A percentile compares a stretch with the other conserved stretches of the same genome.
These are phyloP conservation scores for Neocucurbitaria cava DNA, from an alignment of 2,329 filamentous ascomycete species.

Conservation along the genomic window DNA sequence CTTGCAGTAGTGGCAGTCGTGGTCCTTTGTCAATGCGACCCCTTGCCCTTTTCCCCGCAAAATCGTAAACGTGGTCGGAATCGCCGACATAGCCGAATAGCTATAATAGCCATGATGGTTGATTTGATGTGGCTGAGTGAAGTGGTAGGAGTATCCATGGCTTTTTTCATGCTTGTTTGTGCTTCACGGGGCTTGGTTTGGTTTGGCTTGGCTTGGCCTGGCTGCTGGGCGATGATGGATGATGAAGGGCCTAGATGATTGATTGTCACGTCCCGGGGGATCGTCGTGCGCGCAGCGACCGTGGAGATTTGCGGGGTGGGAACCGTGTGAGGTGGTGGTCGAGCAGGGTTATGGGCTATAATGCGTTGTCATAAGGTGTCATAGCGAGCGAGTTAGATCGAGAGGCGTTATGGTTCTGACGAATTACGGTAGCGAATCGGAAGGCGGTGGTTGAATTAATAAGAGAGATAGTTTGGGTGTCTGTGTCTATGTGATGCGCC, in stretches of 20 bases:
- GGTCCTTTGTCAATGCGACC: background rate
- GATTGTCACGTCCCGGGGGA: background rate
- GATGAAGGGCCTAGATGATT: background rate
- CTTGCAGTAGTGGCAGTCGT: too few relatives aligned
- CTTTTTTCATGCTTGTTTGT: background rate
- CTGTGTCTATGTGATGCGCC: conserved; percentile 9
- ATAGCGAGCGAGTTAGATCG: background rate
- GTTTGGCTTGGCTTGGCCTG: too few relatives aligned
- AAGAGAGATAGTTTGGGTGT: background rate
- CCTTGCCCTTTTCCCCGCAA: conserved; percentile 8
- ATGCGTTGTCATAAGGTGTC: background rate
- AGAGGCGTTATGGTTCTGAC: background rate
- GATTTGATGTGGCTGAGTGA: background rate
- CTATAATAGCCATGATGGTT: background rate
- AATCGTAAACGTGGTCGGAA: background rate
- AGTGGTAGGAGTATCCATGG: background rate
- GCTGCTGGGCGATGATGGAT: background rate
- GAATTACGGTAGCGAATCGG: conserved; percentile 12
- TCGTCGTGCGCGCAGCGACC: background rate
- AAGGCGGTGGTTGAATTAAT: conserved; percentile 1
- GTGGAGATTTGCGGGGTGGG: background rate
- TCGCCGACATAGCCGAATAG: conserved; percentile 8
- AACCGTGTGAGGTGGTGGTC: background rate
- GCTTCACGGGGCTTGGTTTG: too few relatives aligned
- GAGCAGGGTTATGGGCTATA: background rate